phyloP scores from a whole-genome alignment of 495 filamentous ascomycete species.

The Xylaria scruposa region DNA sequence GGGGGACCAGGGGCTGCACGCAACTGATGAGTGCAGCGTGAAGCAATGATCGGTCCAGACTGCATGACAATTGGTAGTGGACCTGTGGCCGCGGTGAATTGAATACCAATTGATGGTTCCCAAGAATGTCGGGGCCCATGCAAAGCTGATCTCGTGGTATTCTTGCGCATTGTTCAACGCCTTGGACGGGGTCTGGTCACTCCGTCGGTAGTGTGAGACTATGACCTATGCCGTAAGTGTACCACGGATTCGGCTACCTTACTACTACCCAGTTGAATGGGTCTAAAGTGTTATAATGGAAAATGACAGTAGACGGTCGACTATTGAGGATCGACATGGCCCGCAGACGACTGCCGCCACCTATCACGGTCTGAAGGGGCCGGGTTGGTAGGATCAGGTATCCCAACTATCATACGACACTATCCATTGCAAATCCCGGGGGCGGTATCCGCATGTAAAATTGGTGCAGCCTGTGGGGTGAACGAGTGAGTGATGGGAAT shows the following conservation, averaged over 20 bases:
- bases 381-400: slow-evolving; percentile 3
- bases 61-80: background rate
- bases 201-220: background rate
- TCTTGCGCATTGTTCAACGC: slow-evolving; percentile 2
- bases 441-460: slow-evolving; percentile 21
- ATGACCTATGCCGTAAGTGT: background rate
- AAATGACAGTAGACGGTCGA: background rate
- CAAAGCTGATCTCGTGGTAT: slow-evolving; percentile 22
- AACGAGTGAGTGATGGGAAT: background rate
- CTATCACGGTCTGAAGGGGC: slow-evolving; percentile 17
- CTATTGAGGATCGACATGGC: slow-evolving; percentile 26
- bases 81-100: slow-evolving; percentile 1
- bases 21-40: background rate
- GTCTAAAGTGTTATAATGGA: background rate
- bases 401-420: background rate
- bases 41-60: slow-evolving; percentile 11
- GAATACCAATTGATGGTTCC: slow-evolving; percentile 14
- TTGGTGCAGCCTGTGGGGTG: background rate
- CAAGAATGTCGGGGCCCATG: slow-evolving; percentile 12
- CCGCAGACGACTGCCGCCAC: slow-evolving; percentile 22
- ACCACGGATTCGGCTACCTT: background rate
- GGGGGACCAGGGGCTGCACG: background rate
- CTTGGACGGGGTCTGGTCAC: background rate
- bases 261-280: slow-evolving; percentile 2
- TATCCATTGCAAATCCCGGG: background rate